phyloP scores from a whole-genome alignment of 1,284 basidiomycete genomes.

The Lentinula novae-zelandiae region DNA sequence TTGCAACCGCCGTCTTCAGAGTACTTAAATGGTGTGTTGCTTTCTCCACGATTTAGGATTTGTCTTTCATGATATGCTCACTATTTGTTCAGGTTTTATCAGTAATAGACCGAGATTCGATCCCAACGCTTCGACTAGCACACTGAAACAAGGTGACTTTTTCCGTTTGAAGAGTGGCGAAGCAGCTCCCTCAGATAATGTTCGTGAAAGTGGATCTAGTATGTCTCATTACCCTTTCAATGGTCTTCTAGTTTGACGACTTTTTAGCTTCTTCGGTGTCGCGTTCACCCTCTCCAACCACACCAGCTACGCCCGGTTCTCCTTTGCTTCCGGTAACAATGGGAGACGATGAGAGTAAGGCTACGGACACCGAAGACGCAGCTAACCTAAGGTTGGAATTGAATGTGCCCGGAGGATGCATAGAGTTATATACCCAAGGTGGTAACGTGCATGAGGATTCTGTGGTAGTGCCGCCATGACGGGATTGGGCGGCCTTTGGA shows the following conservation, averaged over 20 bases:
- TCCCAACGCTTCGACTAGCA: background rate
- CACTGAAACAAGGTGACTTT: slow-evolving; percentile 3
- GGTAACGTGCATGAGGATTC: background rate
- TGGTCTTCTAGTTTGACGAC: background rate
- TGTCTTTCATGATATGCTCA: background rate
- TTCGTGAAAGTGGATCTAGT: slow-evolving; percentile 7
- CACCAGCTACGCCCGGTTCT: slow-evolving; percentile 2
- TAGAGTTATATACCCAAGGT: slow-evolving; percentile 1
- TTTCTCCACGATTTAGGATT: background rate
- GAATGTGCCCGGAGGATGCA: slow-evolving; percentile 4
- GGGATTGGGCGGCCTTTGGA: slow-evolving; percentile 55
- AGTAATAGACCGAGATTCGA: background rate
- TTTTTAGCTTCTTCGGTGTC: slow-evolving; percentile 2
- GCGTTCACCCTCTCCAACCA: slow-evolving; percentile 5
- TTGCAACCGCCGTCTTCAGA: background rate
- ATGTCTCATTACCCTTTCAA: background rate
- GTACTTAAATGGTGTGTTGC: background rate
- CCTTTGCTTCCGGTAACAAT: background rate
- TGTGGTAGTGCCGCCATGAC: slow-evolving; percentile 32
- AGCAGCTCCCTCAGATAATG: background rate
- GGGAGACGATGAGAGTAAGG: background rate
- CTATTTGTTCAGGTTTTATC: background rate
- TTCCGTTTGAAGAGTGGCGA: background rate
- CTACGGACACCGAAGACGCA: background rate
- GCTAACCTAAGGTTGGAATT: background rate